These are phyloP conservation scores for Pythium utonaiense DNA, from an alignment of 352 stramenopile genomes.

Conservation along the genomic window DNA sequence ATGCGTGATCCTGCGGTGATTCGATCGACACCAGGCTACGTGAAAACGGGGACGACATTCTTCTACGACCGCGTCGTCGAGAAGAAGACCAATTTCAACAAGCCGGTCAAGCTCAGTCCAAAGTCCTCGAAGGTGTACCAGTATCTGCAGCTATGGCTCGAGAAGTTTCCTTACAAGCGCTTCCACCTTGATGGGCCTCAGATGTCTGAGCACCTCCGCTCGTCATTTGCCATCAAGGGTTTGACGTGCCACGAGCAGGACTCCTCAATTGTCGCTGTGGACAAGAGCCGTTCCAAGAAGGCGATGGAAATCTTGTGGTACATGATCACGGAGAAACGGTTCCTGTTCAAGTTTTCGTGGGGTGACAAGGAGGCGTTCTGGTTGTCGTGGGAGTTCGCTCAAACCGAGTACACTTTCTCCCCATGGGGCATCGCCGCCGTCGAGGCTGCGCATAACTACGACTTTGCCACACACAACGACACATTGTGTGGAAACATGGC, in stretches of 20 bases:
- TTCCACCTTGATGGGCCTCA: constrained; percentile 25
- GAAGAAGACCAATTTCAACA: constrained; percentile 52
- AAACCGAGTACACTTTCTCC: constrained; percentile 57
- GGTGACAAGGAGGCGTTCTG: constrained; percentile 77
- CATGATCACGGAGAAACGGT: constrained; percentile 62
- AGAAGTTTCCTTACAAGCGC: constrained; percentile 37
- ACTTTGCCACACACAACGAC: constrained; percentile 47
- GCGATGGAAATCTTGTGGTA: constrained; percentile 64
- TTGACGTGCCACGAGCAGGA: constrained; percentile 63
- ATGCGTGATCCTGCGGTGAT: constrained; percentile 40
- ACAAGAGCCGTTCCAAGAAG: constrained; percentile 45
- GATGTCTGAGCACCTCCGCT: constrained; percentile 29
- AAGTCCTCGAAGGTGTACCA: constrained; percentile 27
- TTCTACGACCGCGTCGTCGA: constrained; percentile 68
- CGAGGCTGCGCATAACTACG: constrained; percentile 40
- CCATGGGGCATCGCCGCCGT: constrained; percentile 57
- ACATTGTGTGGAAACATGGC: constrained; percentile 67
- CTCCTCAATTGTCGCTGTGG: constrained; percentile 66
- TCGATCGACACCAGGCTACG: constrained; percentile 37
- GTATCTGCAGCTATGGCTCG: constrained; percentile 31
- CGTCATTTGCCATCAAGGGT: constrained; percentile 39
- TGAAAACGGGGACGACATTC: constrained; percentile 46
- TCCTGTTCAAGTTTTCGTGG: constrained; percentile 60
- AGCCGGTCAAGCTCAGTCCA: constrained; percentile 25
- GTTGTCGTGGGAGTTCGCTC: constrained; percentile 61